phyloP scores from a whole-genome alignment of 2,329 filamentous ascomycete species.

The Fusarium sp. region DNA sequence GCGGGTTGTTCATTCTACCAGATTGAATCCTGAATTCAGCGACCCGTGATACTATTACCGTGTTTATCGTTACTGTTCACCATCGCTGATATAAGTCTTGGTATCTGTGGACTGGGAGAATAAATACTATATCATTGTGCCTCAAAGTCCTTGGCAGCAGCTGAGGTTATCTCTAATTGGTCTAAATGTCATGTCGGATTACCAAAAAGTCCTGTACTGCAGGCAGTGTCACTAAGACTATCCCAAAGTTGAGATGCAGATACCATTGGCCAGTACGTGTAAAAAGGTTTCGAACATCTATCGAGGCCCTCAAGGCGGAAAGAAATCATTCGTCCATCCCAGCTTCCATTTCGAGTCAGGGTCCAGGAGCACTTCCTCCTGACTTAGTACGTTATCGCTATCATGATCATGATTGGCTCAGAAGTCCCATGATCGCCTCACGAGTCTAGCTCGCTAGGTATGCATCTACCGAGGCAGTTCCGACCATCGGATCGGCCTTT shows the following conservation, averaged over 20 bases:
- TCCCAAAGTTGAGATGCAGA: background rate
- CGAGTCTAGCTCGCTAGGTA: slow-evolving; percentile 26
- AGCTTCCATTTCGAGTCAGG: background rate
- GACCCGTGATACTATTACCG: background rate
- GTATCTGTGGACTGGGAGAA: background rate
- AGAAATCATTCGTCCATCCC: background rate
- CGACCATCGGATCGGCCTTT: slow-evolving; percentile 33
- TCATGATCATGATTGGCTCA: slow-evolving; percentile 38
- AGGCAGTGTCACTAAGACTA: too few species aligned
- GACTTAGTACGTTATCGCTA: background rate
- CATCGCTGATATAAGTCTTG: background rate
- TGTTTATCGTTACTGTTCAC: background rate
- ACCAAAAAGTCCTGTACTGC: background rate
- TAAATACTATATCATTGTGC: background rate
- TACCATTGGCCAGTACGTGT: background rate
- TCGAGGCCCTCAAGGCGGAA: background rate
- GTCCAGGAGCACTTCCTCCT: slow-evolving; percentile 3
- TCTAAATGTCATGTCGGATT: background rate
- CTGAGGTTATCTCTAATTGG: background rate
- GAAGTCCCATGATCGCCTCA: slow-evolving; percentile 43
- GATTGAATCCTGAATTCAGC: too few species aligned
- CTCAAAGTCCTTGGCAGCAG: background rate
- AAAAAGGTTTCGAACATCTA: background rate
- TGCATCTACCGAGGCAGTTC: slow-evolving; percentile 43
- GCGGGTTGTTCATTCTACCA: too few species aligned